phyloP scores from a whole-genome alignment of 192 early-diverging fungal genomes.

The Coemansia sp. region DNA sequence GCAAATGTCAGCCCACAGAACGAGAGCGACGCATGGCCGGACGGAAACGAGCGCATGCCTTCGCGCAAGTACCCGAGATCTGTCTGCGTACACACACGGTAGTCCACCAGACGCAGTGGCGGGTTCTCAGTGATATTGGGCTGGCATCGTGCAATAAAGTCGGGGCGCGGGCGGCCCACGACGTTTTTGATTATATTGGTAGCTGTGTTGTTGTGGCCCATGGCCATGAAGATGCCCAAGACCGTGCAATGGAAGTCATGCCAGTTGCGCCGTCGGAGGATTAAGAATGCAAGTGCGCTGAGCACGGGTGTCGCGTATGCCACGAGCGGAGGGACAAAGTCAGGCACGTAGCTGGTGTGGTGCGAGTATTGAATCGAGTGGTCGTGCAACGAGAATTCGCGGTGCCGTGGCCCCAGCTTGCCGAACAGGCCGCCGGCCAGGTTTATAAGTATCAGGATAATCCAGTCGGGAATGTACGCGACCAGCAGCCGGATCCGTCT shows the following conservation, averaged over 20 bases:
- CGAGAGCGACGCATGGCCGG: conserved; percentile 78
- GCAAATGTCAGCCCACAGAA: conserved; percentile 70
- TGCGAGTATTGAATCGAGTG: conserved; percentile 61
- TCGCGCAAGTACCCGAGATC: conserved; percentile 58
- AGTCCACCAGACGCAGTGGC: conserved; percentile 56
- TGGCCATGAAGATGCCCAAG: conserved; percentile 47
- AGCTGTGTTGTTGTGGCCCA: conserved; percentile 49
- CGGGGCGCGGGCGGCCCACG: conserved; percentile 61
- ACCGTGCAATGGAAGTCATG: conserved; percentile 50
- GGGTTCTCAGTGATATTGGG: conserved; percentile 51
- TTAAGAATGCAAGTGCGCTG: conserved; percentile 30
- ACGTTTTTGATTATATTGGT: conserved; percentile 55
- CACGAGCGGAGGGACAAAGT: conserved; percentile 46
- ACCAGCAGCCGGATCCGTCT: conserved; percentile 33
- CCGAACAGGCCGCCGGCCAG: conserved; percentile 58
- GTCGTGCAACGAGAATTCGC: conserved; percentile 68
- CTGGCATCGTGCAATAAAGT: conserved; percentile 58
- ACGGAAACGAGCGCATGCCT: conserved; percentile 81
- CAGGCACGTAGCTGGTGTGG: conserved; percentile 35
- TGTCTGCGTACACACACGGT: conserved; percentile 59
- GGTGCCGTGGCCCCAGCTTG: conserved; percentile 59
- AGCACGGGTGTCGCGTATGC: conserved; percentile 34
- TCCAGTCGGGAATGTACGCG: conserved; percentile 53
- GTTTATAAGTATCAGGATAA: conserved; percentile 59
- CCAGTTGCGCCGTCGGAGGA: conserved; percentile 49